Base-by-base conservation (phyloP, 2,329 filamentous ascomycete genomes). In the Scedosporium boydii region DNA sequence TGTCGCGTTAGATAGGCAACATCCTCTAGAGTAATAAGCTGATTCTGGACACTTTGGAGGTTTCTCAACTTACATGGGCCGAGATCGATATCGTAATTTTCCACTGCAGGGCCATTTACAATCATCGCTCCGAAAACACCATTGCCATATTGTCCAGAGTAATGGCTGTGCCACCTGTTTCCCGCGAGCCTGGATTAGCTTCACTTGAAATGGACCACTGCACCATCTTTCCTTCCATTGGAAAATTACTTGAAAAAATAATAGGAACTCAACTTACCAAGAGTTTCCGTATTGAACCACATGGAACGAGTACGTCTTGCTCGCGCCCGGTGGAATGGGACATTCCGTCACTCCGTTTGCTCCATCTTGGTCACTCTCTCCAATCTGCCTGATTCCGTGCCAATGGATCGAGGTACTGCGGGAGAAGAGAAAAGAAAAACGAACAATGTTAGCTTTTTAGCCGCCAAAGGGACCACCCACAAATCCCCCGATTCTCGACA, bases 51-150 rank as follows among this genome's bases (percentile, higher is more conserved):
- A 12, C 10, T 38, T 38, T 12, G 2, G 6, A 10, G 10, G 5
- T 55, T 55, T 53, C 27, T 6, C 12, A 12, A 42, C 59, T 61
- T 53, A 61, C 59, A 61, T 7, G 60, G 56, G 0, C 87, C 87
- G 1, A 89, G 67, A 65, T 90, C 87, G 34, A 84, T 71, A 64
- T 90, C 87, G 65, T 87, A 87, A 58, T 67, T 65, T 38, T 65
- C 65, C 18, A 66, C 66, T 21, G 66, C 64, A 0, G 83, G 83
- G 0, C 86, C 86, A 63, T 87, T 76, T 63, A 88, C 76, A 1
- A 88, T 75, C 4, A 89, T 81, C 1, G 82, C 81, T 0, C 87
- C 87, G 9, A 82, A 69, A 0, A 88, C 70, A 21, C 87, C 87
- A 48, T 85, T 82, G 4, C 80, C 75, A 65, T 84, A 82, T 66